These are phyloP conservation scores for Coemansia sp. DNA, from an alignment of 192 early-diverging fungal genomes.

Conservation along the genomic window DNA sequence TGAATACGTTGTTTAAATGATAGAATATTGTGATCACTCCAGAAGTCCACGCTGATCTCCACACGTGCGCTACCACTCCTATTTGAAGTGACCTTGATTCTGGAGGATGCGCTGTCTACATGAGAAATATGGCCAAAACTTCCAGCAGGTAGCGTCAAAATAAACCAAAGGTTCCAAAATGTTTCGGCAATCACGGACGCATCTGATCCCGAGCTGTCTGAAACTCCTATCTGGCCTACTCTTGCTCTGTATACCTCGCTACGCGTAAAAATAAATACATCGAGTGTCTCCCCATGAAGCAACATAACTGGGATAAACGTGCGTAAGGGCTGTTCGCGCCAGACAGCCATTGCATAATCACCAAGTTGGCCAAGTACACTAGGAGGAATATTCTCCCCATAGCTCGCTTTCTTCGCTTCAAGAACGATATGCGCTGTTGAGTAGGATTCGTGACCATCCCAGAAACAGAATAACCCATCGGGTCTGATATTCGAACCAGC, in stretches of 20 bases:
- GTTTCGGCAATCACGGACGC: background rate
- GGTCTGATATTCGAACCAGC: too few relatives aligned
- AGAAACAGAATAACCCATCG: too few relatives aligned
- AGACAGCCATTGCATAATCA: background rate
- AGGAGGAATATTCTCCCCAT: background rate
- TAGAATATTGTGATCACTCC: too few relatives aligned
- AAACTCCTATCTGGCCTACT: background rate
- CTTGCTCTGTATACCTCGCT: background rate
- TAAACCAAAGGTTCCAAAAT: slow-evolving; percentile 2
- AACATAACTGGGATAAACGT: slow-evolving; percentile 13
- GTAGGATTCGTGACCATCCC: too few relatives aligned
- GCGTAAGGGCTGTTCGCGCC: background rate
- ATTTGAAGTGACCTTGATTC: too few relatives aligned
- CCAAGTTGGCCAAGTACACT: background rate
- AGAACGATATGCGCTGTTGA: too few relatives aligned
- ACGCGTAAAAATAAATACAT: slow-evolving; percentile 11
- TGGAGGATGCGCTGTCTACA: background rate
- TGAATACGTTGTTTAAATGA: background rate
- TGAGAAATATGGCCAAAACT: slow-evolving; percentile 5
- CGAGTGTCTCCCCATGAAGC: background rate
- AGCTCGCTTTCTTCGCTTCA: too few relatives aligned
- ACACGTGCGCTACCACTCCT: too few relatives aligned
- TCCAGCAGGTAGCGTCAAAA: background rate
- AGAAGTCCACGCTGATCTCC: too few relatives aligned
- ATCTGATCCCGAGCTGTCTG: too few relatives aligned